Base-by-base conservation (phyloP, 805 yeast species). In the Starmerella bombicola region DNA sequence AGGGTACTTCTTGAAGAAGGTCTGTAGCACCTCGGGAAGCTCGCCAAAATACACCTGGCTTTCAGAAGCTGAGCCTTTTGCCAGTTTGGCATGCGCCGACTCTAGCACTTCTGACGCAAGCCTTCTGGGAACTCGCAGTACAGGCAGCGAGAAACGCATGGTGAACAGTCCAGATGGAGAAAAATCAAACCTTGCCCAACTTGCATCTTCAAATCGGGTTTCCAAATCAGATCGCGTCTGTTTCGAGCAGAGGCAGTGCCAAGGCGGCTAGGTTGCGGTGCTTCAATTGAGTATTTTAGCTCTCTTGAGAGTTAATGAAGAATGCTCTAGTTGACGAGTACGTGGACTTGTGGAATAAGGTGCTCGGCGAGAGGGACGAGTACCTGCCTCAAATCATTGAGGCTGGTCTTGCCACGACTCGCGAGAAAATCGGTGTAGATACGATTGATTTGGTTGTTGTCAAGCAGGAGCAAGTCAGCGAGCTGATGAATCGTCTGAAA, bases 1-100 rank as follows among this genome's bases (percentile, higher is more conserved):
- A 24, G 96, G 96, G 56, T 74, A 82, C 58, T 74, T 78, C 37
- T 73, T 67, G 64, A 86, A 85, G 61, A 85, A 86, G 49, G 64
- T 71, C 57, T 75, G 79, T 25, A 85, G 68, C 56, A 70, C 71
- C 37, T 60, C 65, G 16, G 95, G 96, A 31, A 85, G 73, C 59
- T 72, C 68, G 22, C 65, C 57, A 51, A 76, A 80, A 30, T 59
- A 58, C 15, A 61, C 52, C 17, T 36, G 35, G n/a, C 30, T 15
- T 32, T 39, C 49, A 7, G 37, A 13, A 5, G 9, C 32, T 25
- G 60, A 55, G 13, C 49, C 28, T 15, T 42, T 35, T 25, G 23
- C n/a, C 12, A 33, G 13, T 18, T 29, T 36, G 25, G 42, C 28
- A 70, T 70, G 21, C 5, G 53, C 59, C 12, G 41, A 35, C 23